Evolutionary conservation across 768 basidiomycete genomes (phyloP).

Genomic region (Gymnopilus junonius): DNA sequence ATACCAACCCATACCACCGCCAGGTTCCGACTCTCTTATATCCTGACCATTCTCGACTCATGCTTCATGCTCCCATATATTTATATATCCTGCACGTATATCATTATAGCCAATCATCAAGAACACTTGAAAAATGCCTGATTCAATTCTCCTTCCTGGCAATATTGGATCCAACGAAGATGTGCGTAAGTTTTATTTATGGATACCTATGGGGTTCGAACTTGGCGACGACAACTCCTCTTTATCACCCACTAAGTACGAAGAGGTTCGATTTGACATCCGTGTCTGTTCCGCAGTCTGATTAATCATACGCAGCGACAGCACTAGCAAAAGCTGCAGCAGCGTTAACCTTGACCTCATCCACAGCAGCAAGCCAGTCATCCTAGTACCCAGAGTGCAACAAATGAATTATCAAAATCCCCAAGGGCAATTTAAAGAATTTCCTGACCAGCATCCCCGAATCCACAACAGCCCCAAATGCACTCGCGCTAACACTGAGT

Average conservation of each 20-base stretch:
- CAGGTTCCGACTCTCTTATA: neutral
- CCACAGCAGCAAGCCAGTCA: neutral
- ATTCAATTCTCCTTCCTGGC: neutral
- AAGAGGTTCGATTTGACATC: too few species aligned
- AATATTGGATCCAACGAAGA: neutral
- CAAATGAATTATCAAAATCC: neutral
- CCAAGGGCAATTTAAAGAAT: too few species aligned
- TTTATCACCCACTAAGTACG: too few species aligned
- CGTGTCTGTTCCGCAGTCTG: too few species aligned
- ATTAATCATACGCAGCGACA: neutral
- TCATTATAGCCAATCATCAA: conserved; percentile 9
- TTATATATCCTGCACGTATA: conserved; percentile 11
- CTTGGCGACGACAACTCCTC: too few species aligned
- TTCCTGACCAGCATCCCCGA: conserved; percentile 25
- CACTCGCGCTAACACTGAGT: conserved; percentile 23
- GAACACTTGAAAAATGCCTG: neutral
- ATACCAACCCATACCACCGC: neutral
- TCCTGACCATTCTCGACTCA: neutral
- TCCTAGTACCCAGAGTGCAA: too few species aligned
- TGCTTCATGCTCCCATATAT: conserved; percentile 11
- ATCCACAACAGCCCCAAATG: conserved; percentile 28
- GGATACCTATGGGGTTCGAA: too few species aligned
- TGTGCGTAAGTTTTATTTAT: neutral
- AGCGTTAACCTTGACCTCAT: too few species aligned
- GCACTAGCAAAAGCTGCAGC: neutral